phyloP scores from a whole-genome alignment of 495 filamentous ascomycete genomes.

The Aspergillus indologenus region DNA sequence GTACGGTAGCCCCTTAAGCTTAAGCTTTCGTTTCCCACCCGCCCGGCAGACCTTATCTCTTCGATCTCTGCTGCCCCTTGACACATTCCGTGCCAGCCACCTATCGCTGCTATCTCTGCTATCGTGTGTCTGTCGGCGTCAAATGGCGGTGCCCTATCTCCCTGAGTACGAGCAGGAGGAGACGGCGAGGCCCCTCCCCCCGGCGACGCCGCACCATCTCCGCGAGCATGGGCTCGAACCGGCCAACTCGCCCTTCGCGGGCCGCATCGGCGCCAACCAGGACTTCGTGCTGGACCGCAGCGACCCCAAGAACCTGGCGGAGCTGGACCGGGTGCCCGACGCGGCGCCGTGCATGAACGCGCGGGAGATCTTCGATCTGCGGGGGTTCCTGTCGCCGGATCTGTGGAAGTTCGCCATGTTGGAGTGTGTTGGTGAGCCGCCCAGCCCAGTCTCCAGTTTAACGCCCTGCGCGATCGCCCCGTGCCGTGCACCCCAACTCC shows the following conservation, averaged over 20 bases:
- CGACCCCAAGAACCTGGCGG: conserved; percentile 32
- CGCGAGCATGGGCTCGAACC: conserved; percentile 11
- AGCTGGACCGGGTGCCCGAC: conserved; percentile 43
- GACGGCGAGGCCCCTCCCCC: too few relatives aligned
- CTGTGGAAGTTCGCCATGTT: conserved; percentile 46
- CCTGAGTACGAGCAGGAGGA: conserved; percentile 14
- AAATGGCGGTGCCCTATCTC: conserved; percentile 9
- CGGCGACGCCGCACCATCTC: background rate
- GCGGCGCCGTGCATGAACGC: conserved; percentile 41
- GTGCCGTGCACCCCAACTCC: too few relatives aligned
- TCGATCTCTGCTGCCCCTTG: background rate
- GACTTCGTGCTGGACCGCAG: conserved; percentile 39
- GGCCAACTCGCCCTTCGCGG: conserved; percentile 38
- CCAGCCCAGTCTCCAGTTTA: too few relatives aligned
- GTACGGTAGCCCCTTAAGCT: too few relatives aligned
- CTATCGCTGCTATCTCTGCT: background rate
- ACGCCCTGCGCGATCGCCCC: too few relatives aligned
- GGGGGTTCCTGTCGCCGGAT: conserved; percentile 34
- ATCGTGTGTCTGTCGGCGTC: background rate
- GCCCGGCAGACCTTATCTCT: background rate
- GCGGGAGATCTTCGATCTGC: conserved; percentile 35
- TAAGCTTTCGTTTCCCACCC: too few relatives aligned
- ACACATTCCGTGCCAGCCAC: background rate
- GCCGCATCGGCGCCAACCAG: conserved; percentile 49
- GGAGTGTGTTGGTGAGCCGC: conserved; percentile 38